Evolutionary conservation across 2,329 filamentous ascomycete genomes (phyloP).

Genomic region (Phoma sp.): DNA sequence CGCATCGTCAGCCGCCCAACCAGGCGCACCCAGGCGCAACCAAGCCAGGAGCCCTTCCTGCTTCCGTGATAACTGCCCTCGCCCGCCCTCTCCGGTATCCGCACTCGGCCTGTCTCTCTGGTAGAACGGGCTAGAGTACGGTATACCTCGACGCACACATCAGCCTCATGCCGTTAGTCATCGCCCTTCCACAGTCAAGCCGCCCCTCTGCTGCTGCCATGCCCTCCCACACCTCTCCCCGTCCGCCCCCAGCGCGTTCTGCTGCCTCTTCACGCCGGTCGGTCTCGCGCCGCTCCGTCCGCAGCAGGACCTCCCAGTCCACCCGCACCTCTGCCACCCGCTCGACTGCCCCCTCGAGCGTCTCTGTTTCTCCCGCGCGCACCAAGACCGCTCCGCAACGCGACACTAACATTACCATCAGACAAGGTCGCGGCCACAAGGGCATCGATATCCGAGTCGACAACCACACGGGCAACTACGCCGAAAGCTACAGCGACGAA

Average conservation of each 20-base stretch:
- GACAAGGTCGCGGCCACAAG: conserved; percentile 42
- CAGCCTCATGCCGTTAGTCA: conserved; percentile 54
- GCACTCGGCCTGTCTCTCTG: conserved; percentile 52
- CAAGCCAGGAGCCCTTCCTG: conserved; percentile 10
- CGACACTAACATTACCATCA: conserved; percentile 50
- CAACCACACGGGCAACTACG: conserved; percentile 47
- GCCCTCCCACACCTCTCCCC: conserved; percentile 10
- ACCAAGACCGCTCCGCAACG: conserved; percentile 19
- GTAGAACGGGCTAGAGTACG: conserved; percentile 48
- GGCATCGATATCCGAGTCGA: conserved; percentile 46
- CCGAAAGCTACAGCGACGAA: conserved; percentile 33
- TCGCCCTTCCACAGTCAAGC: conserved; percentile 44
- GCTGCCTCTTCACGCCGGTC: conserved; percentile 32
- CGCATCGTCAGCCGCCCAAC: conserved; percentile 18
- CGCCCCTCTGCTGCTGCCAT: conserved; percentile 16
- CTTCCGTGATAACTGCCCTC: conserved; percentile 25
- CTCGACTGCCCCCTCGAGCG: conserved; percentile 38
- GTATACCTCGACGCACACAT: conserved; percentile 37
- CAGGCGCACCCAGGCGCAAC: conserved; percentile 27
- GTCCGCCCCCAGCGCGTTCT: conserved; percentile 5
- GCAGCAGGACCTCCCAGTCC: conserved; percentile 34
- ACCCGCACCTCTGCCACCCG: conserved; percentile 32
- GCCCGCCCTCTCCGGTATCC: conserved; percentile 29
- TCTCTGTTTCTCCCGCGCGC: conserved; percentile 39
- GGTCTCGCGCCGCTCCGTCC: conserved; percentile 41